A percentile compares a stretch with the other conserved stretches of the same genome.
Conservation (phyloP, 1,284 basidiomycete genomes). For the Hypsizygus ulmarius region DNA sequence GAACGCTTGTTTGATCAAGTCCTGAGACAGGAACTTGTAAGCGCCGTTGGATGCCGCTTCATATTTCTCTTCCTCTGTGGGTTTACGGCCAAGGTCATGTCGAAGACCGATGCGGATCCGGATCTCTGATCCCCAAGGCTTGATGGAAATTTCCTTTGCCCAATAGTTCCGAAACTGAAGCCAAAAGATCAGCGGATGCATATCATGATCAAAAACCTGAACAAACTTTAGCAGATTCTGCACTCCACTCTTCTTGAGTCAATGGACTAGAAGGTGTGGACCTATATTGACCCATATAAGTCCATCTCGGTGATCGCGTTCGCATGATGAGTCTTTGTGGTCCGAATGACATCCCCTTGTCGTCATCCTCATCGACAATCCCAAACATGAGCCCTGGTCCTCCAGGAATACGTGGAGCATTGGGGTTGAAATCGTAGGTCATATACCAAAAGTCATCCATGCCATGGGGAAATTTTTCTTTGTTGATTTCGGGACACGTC, state of each 20-base stretch:
- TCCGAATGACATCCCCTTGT: background rate
- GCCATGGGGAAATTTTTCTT: constrained; percentile 7
- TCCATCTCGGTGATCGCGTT: background rate
- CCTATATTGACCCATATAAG: background rate
- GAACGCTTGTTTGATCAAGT: background rate
- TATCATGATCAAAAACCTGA: background rate
- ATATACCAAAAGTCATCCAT: constrained; percentile 7
- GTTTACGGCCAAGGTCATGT: background rate
- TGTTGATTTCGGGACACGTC: constrained; percentile 1
- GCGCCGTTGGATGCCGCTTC: background rate
- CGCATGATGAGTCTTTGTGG: background rate
- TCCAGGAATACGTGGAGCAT: constrained; percentile 10
- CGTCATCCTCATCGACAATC: background rate
- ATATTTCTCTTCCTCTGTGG: background rate
- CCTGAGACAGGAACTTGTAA: background rate
- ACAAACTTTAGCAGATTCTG: background rate
- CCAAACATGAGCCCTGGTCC: constrained; percentile 10
- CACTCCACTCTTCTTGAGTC: background rate
- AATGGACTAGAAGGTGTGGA: background rate
- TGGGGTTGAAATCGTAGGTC: constrained; percentile 9
- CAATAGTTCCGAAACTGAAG: background rate
- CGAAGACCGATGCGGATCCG: background rate
- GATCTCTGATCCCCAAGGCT: background rate
- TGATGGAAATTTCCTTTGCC: background rate
- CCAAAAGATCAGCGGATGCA: background rate